These are phyloP conservation scores for Amauroascus niger DNA, from an alignment of 2,329 filamentous ascomycete genomes.

Conservation along the genomic window DNA sequence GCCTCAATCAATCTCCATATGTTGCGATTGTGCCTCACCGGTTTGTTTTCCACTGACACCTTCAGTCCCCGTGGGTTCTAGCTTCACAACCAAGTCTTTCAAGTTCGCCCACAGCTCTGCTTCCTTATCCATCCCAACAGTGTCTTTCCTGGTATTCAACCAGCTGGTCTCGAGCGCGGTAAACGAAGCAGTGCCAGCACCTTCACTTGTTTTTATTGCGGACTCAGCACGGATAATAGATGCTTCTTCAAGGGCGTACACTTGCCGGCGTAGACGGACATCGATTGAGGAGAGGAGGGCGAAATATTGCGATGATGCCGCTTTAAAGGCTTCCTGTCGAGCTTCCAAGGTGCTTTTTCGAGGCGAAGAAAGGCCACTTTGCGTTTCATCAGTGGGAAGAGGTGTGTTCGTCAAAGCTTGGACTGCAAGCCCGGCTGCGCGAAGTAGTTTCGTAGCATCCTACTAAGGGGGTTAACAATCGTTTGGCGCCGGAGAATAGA, in stretches of 20 bases:
- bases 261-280: slow-evolving; percentile 63
- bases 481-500: not conserved
- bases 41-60: not conserved
- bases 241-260: slow-evolving; percentile 72
- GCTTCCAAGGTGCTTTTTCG: slow-evolving; percentile 41
- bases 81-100: slow-evolving; percentile 44
- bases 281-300: slow-evolving; percentile 63
- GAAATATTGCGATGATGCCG: slow-evolving; percentile 53
- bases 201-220: slow-evolving; percentile 26
- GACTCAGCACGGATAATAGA: slow-evolving; percentile 53
- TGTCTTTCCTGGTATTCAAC: slow-evolving; percentile 76
- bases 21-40: slow-evolving; percentile 17
- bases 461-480: slow-evolving; percentile 17
- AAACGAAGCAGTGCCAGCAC: slow-evolving; percentile 31
- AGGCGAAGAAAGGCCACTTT: slow-evolving; percentile 21
- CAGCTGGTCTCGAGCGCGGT: slow-evolving; percentile 72
- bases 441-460: slow-evolving; percentile 47
- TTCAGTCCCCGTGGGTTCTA: slow-evolving; percentile 19
- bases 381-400: slow-evolving; percentile 19
- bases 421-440: slow-evolving; percentile 53
- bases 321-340: slow-evolving; percentile 51
- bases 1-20: slow-evolving; percentile 35
- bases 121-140: slow-evolving; percentile 74
- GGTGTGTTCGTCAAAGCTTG: slow-evolving; percentile 50
- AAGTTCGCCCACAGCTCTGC: slow-evolving; percentile 63